Evolutionary conservation across 2,329 filamentous ascomycete species (phyloP), one percentile per base, ranked within the genome.

Genomic region (Sordariomycetes sp.): DNA sequence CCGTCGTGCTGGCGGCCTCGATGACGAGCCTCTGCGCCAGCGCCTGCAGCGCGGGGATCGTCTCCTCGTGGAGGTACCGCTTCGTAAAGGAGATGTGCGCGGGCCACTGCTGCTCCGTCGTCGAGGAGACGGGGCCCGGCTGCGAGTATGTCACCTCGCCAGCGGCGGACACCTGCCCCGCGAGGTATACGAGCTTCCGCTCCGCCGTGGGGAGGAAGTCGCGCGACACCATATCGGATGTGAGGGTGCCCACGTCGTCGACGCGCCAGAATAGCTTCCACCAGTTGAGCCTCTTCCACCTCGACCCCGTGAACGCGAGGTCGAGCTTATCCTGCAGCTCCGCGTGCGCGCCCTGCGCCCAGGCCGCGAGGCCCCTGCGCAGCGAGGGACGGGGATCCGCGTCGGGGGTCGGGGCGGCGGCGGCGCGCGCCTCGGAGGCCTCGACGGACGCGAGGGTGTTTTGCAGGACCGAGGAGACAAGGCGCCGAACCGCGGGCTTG

Each of bases 231-330:
- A 96, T 86, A 63, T 94, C 87, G 1, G 84, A 82, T 2, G 87
- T 85, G 57, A 96, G 84, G 78, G 92, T 87, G 2, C 84, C 82
- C 12, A 96, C 89, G 64, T 96, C 92, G 66, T 97, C 92, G 25
- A 94, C 90, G 22, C 90, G 84, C 90, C 90, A 96, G 67, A 96
- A 90, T 0, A 97, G 78, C 68, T 95, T 95, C 87, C 90, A 96
- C 91, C 92, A 97, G 17, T 84, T 80, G 3, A 96, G 75, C 61
- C 87, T 86, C 28, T 82, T 80, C 92, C 92, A 96, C 45, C 84
- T 77, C 20, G 74, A 77, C n/a, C 87, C 84, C 0, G 80, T 75
- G 63, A 96, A 92, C 0, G 89, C 90, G 52, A 82, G 72, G 62
- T 92, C 86, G 1, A 96, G 80, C 63, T 90, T 81, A 55, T 86